Conservation (phyloP, 1,139 yeast genomes). For the Entelexis paramagnoliae region DNA sequence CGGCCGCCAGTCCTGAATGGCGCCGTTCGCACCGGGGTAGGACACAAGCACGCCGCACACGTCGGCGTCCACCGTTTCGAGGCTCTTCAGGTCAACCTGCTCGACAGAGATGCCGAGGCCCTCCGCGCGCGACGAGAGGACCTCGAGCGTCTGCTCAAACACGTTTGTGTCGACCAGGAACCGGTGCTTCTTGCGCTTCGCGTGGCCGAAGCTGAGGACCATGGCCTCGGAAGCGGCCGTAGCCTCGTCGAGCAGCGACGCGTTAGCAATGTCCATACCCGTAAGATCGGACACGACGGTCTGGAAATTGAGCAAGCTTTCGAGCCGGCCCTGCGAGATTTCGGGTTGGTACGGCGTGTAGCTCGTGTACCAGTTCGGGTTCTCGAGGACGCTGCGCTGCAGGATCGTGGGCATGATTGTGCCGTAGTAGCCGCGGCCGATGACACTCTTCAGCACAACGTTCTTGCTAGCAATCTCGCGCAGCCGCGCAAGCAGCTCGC, state of each 20-base stretch:
- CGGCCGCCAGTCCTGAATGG: constrained; percentile 44
- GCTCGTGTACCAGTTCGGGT: constrained; percentile 97
- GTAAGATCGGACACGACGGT: constrained; percentile 82
- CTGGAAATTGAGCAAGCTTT: constrained; percentile 80
- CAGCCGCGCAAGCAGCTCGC: constrained; percentile 64
- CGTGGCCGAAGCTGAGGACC: constrained; percentile 64
- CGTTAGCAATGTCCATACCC: constrained; percentile 86
- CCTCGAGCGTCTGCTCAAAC: constrained; percentile 80
- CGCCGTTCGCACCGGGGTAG: constrained; percentile 84
- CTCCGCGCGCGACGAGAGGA: constrained; percentile 64
- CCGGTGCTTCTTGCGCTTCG: constrained; percentile 54
- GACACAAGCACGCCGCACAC: constrained; percentile 80
- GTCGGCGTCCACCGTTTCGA: constrained; percentile 33
- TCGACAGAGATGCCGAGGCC: constrained; percentile 58
- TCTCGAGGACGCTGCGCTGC: constrained; percentile 81
- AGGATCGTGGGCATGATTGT: constrained; percentile 85
- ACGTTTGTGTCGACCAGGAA: constrained; percentile 67
- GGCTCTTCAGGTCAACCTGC: constrained; percentile 21
- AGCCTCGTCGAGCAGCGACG: constrained; percentile 90
- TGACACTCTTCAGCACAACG: constrained; percentile 57
- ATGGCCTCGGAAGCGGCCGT: constrained; percentile 98
- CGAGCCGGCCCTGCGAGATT: constrained; percentile 91
- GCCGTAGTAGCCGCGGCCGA: constrained; percentile 93
- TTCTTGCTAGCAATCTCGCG: constrained; percentile 64
- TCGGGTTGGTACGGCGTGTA: constrained; percentile 98